phyloP scores from a whole-genome alignment of 106 monocot genomes.

The Allium fistulosum region DNA sequence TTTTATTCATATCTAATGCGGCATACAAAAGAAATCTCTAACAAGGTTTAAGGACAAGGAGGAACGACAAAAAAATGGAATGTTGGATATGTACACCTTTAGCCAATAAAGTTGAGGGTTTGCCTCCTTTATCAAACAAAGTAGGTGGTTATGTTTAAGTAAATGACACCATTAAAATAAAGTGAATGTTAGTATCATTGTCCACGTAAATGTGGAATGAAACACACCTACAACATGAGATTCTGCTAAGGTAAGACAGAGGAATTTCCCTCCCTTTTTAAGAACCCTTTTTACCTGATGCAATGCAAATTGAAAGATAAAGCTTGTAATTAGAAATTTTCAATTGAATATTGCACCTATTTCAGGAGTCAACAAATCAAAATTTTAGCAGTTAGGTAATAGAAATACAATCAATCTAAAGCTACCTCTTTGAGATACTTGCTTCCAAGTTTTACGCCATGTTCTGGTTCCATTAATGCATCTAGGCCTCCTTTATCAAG shows the following conservation, averaged over 20 bases:
- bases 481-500: conserved; percentile 96
- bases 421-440: conserved; percentile 92
- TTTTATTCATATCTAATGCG: too few relatives aligned
- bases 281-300: conserved; percentile 75
- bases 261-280: conserved; percentile 68
- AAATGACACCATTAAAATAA: too few relatives aligned
- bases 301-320: neutral
- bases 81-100: too few relatives aligned
- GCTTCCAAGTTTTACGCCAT: conserved; percentile 59
- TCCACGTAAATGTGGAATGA: neutral
- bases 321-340: too few relatives aligned
- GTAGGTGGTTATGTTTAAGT: too few relatives aligned
- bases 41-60: too few relatives aligned
- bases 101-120: too few relatives aligned
- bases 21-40: too few relatives aligned
- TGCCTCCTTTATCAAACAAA: neutral
- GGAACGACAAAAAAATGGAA: too few relatives aligned
- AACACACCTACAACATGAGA: conserved; percentile 83
- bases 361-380: too few relatives aligned
- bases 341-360: too few relatives aligned
- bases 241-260: conserved; percentile 88
- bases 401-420: conserved; percentile 3
- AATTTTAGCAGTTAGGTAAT: neutral
- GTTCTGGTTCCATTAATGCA: conserved; percentile 93
- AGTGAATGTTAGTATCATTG: too few relatives aligned